These are phyloP conservation scores for Fereydounia khargensis DNA, from an alignment of 1,284 basidiomycete genomes.

Conservation along the genomic window DNA sequence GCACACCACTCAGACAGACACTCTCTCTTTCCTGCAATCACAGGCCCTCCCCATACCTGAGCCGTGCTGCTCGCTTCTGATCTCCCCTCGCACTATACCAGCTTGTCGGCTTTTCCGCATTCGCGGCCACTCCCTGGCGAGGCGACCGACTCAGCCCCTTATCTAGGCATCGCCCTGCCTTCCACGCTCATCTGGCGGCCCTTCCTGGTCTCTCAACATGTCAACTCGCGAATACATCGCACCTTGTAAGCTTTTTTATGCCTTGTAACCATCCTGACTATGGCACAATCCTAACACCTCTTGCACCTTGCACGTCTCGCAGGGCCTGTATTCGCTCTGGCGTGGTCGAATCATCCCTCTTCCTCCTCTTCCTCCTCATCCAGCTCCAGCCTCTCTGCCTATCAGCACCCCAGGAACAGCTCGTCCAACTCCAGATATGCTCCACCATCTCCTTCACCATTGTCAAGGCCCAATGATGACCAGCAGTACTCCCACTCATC, in stretches of 20 bases:
- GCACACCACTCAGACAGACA: too few relatives aligned
- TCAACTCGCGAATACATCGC: neutral
- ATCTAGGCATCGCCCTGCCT: neutral
- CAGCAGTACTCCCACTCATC: neutral
- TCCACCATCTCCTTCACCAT: conserved; percentile 31
- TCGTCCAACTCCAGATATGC: conserved; percentile 27
- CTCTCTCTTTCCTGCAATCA: too few relatives aligned
- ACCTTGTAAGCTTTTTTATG: neutral
- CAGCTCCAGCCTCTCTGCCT: conserved; percentile 4
- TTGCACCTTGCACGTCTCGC: neutral
- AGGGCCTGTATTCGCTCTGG: conserved; percentile 45
- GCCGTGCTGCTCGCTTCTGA: too few relatives aligned
- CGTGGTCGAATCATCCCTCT: conserved; percentile 46
- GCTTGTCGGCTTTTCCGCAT: neutral
- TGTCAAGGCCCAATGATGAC: conserved; percentile 5
- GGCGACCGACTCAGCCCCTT: neutral
- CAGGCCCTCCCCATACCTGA: too few relatives aligned
- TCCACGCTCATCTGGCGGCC: neutral
- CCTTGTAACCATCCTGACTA: neutral
- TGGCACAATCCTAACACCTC: neutral
- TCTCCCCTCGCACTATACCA: too few relatives aligned
- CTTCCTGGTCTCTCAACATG: neutral
- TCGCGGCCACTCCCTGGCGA: neutral
- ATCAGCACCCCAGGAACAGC: conserved; percentile 17
- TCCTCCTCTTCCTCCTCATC: conserved; percentile 19